Base-by-base conservation (phyloP, 768 basidiomycete genomes). In the Calvatia gigantea region DNA sequence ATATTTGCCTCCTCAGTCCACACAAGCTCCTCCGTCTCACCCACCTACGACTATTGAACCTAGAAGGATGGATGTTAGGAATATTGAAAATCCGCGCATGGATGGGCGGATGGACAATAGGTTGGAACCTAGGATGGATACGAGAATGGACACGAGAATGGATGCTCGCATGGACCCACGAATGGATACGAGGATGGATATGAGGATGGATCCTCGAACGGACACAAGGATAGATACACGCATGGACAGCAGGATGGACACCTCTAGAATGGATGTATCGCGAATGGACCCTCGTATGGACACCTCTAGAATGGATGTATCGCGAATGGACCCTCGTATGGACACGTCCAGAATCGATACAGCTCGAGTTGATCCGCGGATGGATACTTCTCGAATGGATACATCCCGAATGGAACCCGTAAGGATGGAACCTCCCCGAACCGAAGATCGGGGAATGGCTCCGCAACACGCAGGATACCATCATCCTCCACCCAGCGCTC, bases 381-480 rank as follows among this genome's bases (percentile, higher is more conserved):
- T 37, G 48, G 48, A 49, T 15, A 21, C 48, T 5, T 14, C n/a
- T n/a, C 35, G 35, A 9, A 37, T 37, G 35, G 46, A 48, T 3
- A 9, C 51, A 21, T 9, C 39, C 14, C 51, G 51, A 21, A 43
- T 52, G 19, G 51, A 52, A 33, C 29, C 51, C 17, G 35, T 23
- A 15, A 19, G 52, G 23, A 54, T 54, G 52, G 52, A 54, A 3
- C 43, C 42, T 11, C 44, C 52, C 2, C 17, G 52, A 25, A 45
- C 46, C 32, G 52, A 54, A 21, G 52, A 54, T 17, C 43, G 44
- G 31, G 50, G 32, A 6, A 48, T 50, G 19, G 44, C 43, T 44
- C 42, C 56, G 4, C 57, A 52, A 37, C 57, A 52, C 41, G 14
- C 50, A 28, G 12, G 33, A 9, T 51, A 53, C 39, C 51, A 42